These are phyloP conservation scores for Naumovozyma castellii DNA, from an alignment of 805 yeast genomes.

Conservation along the genomic window DNA sequence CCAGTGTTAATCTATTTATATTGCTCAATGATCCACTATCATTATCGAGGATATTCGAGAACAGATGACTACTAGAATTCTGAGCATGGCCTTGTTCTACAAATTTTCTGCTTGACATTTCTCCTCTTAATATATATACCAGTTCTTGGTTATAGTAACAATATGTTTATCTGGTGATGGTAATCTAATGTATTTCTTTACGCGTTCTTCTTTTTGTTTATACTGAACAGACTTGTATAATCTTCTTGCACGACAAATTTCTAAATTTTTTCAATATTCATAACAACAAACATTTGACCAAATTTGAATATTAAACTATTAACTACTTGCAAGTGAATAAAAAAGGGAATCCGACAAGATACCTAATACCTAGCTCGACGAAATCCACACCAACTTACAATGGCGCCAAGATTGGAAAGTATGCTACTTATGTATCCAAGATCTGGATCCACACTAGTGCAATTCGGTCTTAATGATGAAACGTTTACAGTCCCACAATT, in stretches of 20 bases:
- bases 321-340: too few relatives aligned
- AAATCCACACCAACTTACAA: conserved; percentile 1
- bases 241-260: neutral
- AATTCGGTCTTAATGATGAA: conserved; percentile 63
- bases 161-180: too few relatives aligned
- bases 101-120: neutral
- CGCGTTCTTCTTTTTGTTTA: neutral
- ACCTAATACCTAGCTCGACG: too few relatives aligned
- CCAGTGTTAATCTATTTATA: conserved; percentile 10
- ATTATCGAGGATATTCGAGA: neutral
- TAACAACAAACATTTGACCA: neutral
- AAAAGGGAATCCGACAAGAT: too few relatives aligned
- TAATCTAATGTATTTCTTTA: neutral
- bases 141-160: too few relatives aligned
- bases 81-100: neutral
- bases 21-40: conserved; percentile 11
- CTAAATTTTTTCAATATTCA: neutral
- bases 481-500: conserved; percentile 61
- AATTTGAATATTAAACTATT: too few relatives aligned
- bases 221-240: too few relatives aligned
- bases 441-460: conserved; percentile 61
- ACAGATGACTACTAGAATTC: neutral
- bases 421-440: conserved; percentile 66
- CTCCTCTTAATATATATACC: too few relatives aligned
- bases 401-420: conserved; percentile 28